Base-by-base conservation (phyloP, 2,329 filamentous ascomycete species). In the Colletotrichum karsti region DNA sequence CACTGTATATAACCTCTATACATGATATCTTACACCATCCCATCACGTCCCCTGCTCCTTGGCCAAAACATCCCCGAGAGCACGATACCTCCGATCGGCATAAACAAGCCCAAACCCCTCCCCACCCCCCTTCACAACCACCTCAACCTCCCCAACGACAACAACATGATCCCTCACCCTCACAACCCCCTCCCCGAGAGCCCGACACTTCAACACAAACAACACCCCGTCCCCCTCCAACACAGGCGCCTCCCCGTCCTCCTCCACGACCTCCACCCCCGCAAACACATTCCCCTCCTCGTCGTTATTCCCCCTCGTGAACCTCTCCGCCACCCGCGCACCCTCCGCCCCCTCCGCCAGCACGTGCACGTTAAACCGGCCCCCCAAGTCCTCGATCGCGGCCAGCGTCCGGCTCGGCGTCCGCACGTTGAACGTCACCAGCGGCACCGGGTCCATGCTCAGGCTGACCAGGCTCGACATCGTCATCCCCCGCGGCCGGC, bases 401-500 rank as follows among this genome's bases (percentile, higher is more conserved):
- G 86, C 81, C 24, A 87, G 79, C 12, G 87, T 89, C 12, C 85
- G 82, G 74, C 86, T 88, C 20, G 87, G 87, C 28, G 84, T 81
- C 24, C 82, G 82, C 54, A 90, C 81, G 77, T 90, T 90, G 80
- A 90, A 89, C 0, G 83, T 84, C 7, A 90, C 77, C 10, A 86
- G 78, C 1, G 87, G 87, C 26, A 77, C 80, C 0, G 87, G 87
- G n/a, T 74, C 71, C 18, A 89, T 79, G 15, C 85, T 82, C 26
- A 90, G 77, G 0, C 86, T 88, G 3, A 87, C 87, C 69, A 90
- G 84, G 2, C 87, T 89, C 7, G 88, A 89, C 80, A 89, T 87
- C 33, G 88, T 89, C 83, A 90, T 87, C 53, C 83, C 87, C 33
- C 83, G 81, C 6, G 83, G 74, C 42, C 73, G 60, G 33, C 74